phyloP scores from a whole-genome alignment of 352 stramenopile genomes.

The Phytophthora foliorum region DNA sequence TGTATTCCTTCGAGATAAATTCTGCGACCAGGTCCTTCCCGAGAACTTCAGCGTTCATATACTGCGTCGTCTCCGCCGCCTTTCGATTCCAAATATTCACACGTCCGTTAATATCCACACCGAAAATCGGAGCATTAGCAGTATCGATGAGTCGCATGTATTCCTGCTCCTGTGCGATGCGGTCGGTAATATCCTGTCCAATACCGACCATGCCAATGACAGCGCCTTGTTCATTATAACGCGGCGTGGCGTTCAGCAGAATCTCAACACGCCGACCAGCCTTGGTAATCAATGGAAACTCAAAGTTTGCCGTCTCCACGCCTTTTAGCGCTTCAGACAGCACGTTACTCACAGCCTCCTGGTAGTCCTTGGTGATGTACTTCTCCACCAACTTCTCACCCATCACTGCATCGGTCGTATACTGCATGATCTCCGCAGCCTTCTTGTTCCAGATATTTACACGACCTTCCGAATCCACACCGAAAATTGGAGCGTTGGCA shows the following conservation, averaged over 20 bases:
- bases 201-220: conserved; percentile 11
- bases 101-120: conserved; percentile 50
- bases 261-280: conserved; percentile 45
- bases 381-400: conserved; percentile 48
- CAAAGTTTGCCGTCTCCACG: conserved; percentile 64
- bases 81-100: conserved; percentile 68
- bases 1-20: conserved; percentile 59
- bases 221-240: conserved; percentile 8
- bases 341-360: conserved; percentile 52
- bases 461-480: conserved; percentile 50
- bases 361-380: conserved; percentile 62
- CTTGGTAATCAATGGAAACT: conserved; percentile 68
- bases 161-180: conserved; percentile 17
- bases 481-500: conserved; percentile 70
- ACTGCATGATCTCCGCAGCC: conserved; percentile 73
- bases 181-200: conserved; percentile 18
- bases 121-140: conserved; percentile 48
- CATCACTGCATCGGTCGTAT: conserved; percentile 78
- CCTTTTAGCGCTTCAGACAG: conserved; percentile 51
- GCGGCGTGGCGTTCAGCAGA: conserved; percentile 21
- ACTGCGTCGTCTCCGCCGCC: conserved; percentile 52
- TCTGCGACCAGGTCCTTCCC: conserved; percentile 44
- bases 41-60: conserved; percentile 43
- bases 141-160: conserved; percentile 38
- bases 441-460: conserved; percentile 91